Conservation (phyloP, 768 basidiomycete genomes). For the Hericium coralloides region DNA sequence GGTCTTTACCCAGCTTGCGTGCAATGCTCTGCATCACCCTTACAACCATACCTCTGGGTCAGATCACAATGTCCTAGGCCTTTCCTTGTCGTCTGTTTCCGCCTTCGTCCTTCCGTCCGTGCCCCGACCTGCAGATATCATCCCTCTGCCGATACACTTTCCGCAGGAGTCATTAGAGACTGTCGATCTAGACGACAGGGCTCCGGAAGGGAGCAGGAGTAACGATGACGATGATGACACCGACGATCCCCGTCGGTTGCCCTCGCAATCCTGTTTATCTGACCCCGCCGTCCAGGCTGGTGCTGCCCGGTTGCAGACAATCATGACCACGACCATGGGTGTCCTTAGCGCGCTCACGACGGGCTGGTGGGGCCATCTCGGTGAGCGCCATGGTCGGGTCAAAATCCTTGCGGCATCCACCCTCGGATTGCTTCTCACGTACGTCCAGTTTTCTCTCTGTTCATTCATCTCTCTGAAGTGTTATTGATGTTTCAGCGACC, state of each 20-base stretch:
- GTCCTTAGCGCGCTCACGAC: slow-evolving; percentile 73
- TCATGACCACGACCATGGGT: slow-evolving; percentile 72
- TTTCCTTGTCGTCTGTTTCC: slow-evolving; percentile 3
- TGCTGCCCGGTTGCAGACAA: slow-evolving; percentile 67
- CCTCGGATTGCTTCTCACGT: slow-evolving; percentile 69
- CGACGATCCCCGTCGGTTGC: slow-evolving; percentile 30
- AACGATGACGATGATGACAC: slow-evolving; percentile 23
- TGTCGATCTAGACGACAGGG: neutral
- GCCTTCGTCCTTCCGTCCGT: neutral
- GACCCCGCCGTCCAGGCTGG: slow-evolving; percentile 56
- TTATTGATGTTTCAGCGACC: slow-evolving; percentile 43
- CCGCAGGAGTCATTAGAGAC: neutral
- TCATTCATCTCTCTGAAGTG: neutral
- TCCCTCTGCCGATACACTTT: slow-evolving; percentile 3
- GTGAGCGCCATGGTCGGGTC: slow-evolving; percentile 71
- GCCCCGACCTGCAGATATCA: neutral
- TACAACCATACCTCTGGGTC: slow-evolving; percentile 28
- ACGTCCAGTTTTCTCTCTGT: slow-evolving; percentile 33
- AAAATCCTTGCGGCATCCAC: slow-evolving; percentile 59
- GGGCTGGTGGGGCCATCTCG: slow-evolving; percentile 79
- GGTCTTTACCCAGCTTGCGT: slow-evolving; percentile 72
- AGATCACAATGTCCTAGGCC: neutral
- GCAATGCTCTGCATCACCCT: slow-evolving; percentile 41
- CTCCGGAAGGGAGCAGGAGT: slow-evolving; percentile 3
- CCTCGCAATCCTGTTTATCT: slow-evolving; percentile 30